Conservation (phyloP, 768 basidiomycete species). For the Rhodotorula paludigena region DNA sequence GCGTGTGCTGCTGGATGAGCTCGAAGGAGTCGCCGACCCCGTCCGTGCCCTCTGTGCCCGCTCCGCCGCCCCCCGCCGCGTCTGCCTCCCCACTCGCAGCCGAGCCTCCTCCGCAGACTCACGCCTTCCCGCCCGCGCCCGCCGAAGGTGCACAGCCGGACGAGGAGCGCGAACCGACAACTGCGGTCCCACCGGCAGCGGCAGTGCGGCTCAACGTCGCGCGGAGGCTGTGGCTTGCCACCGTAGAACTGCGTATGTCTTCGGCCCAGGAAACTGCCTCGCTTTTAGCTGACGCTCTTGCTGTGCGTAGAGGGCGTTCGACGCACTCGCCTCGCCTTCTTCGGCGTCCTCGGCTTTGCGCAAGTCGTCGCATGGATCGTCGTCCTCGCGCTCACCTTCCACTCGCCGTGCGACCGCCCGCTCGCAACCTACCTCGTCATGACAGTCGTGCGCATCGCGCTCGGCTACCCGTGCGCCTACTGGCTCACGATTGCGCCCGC, state of each 20-base stretch:
- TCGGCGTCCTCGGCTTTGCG: not conserved
- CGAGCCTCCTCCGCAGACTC: too few relatives aligned
- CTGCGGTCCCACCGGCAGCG: not conserved
- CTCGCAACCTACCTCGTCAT: conserved; percentile 37
- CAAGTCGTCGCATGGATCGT: conserved; percentile 37
- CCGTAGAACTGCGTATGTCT: conserved; percentile 1
- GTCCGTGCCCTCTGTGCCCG: too few relatives aligned
- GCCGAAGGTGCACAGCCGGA: not conserved
- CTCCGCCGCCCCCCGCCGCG: too few relatives aligned
- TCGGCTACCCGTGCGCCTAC: conserved; percentile 26
- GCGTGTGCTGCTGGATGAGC: too few relatives aligned
- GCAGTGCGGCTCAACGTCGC: conserved; percentile 4
- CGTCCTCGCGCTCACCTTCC: conserved; percentile 18
- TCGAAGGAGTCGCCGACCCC: too few relatives aligned
- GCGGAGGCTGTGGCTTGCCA: not conserved
- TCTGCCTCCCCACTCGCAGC: too few relatives aligned
- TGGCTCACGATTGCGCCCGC: conserved; percentile 12
- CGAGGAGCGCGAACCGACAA: not conserved
- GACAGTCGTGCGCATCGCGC: conserved; percentile 24
- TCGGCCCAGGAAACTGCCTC: too few relatives aligned
- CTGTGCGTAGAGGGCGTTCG: conserved; percentile 4
- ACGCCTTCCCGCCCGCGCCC: too few relatives aligned
- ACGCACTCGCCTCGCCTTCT: conserved; percentile 6
- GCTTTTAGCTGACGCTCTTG: not conserved
- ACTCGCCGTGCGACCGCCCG: conserved; percentile 32